These are phyloP conservation scores for Colletotrichum endophyticum DNA, from an alignment of 2,329 filamentous ascomycete genomes.

Conservation along the genomic window DNA sequence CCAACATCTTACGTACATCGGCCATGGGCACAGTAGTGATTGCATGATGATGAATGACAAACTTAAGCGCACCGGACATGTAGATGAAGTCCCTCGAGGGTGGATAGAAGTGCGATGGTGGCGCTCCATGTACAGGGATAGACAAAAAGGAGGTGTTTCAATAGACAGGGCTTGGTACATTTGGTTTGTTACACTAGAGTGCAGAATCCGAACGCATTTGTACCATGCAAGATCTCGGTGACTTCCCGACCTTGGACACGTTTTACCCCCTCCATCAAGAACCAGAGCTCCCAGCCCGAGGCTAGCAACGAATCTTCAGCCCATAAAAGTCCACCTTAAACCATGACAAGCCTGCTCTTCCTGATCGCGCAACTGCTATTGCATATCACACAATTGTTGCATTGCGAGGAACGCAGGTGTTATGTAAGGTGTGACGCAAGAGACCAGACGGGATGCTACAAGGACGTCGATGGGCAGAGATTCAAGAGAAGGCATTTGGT, in stretches of 20 bases:
- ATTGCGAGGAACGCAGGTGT: neutral
- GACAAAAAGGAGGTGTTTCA: neutral
- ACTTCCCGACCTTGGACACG: neutral
- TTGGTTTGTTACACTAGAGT: neutral
- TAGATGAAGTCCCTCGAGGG: neutral
- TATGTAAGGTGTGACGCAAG: rapidly evolving
- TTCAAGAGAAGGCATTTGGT: neutral
- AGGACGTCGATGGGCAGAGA: neutral
- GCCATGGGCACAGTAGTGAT: neutral
- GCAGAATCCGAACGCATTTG: neutral
- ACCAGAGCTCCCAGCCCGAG: neutral
- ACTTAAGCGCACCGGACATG: rapidly evolving
- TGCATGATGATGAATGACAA: neutral
- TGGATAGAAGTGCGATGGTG: neutral
- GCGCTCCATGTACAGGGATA: neutral
- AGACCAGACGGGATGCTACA: neutral
- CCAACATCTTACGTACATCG: neutral
- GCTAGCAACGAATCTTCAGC: neutral
- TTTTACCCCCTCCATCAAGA: neutral
- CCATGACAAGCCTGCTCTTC: too few species aligned
- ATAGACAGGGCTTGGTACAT: neutral
- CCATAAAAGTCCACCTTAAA: neutral
- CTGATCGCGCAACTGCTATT: neutral
- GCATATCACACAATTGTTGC: neutral
- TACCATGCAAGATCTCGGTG: neutral